phyloP scores from a whole-genome alignment of 179 eudicot species.

The Patellifolia procumbens region DNA sequence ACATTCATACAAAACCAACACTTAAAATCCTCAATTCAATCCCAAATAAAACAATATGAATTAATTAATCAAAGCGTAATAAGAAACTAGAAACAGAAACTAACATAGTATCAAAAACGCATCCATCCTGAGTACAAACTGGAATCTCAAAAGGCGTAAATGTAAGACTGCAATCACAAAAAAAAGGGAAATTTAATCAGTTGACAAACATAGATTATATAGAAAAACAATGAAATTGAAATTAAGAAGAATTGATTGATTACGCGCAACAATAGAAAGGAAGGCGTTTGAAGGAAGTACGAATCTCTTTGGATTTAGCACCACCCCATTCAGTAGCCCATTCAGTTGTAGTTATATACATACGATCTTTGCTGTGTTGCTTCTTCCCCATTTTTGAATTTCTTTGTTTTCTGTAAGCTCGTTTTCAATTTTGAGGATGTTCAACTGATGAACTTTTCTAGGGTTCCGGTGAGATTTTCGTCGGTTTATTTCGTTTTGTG shows the following conservation, averaged over 20 bases:
- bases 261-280: constrained; percentile 99
- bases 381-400: constrained; percentile 95
- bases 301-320: constrained; percentile 69
- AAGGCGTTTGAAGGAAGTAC: constrained; percentile 84
- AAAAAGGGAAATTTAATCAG: neutral
- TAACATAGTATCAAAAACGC: constrained; percentile 80
- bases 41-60: neutral
- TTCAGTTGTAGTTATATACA: constrained; percentile 90
- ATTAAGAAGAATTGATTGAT: neutral
- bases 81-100: constrained; percentile 12
- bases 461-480: constrained; percentile 30
- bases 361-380: constrained; percentile 96
- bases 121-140: constrained; percentile 81
- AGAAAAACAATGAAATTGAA: neutral
- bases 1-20: neutral
- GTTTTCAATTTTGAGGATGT: neutral
- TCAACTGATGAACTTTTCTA: constrained; percentile 7
- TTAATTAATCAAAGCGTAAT: too few relatives aligned
- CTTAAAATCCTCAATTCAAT: neutral
- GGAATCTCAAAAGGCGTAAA: constrained; percentile 94
- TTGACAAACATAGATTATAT: neutral
- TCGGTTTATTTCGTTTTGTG: neutral
- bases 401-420: too few relatives aligned
- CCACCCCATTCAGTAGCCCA: constrained; percentile 99
- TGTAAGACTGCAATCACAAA: constrained; percentile 58